Evolutionary conservation across 768 basidiomycete genomes (phyloP).

Genomic region (Pisolithus marmoratus): DNA sequence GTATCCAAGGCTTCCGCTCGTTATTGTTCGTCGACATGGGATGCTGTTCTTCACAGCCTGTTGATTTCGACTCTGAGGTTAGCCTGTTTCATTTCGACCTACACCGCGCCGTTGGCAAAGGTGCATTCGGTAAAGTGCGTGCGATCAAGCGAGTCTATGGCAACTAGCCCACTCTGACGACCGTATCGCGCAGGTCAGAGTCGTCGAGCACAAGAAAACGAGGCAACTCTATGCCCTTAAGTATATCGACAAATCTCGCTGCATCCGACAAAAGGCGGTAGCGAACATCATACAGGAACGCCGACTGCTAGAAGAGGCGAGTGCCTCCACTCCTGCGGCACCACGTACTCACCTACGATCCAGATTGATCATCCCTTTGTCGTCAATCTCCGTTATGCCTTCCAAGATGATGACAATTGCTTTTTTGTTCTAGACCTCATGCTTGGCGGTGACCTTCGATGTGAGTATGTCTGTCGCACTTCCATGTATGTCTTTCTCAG

Average conservation of each 20-base stretch:
- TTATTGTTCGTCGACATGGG: conserved; percentile 44
- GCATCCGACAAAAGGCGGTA: conserved; percentile 86
- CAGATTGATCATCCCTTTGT: conserved; percentile 88
- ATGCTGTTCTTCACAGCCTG: conserved; percentile 59
- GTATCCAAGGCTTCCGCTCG: conserved; percentile 15
- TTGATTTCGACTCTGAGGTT: conserved; percentile 80
- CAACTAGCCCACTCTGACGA: conserved; percentile 7
- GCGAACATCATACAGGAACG: conserved; percentile 94
- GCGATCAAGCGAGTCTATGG: neutral
- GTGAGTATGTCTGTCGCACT: conserved; percentile 40
- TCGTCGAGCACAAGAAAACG: conserved; percentile 92
- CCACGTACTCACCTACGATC: conserved; percentile 2
- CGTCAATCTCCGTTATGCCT: conserved; percentile 89
- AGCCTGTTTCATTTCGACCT: conserved; percentile 97
- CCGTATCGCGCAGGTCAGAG: conserved; percentile 63
- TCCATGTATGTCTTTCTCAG: neutral
- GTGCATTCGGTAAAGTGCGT: conserved; percentile 93
- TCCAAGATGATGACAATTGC: conserved; percentile 96
- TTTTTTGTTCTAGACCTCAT: conserved; percentile 97
- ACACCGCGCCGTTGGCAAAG: conserved; percentile 91
- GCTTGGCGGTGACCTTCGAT: conserved; percentile 91
- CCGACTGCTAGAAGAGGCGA: conserved; percentile 84
- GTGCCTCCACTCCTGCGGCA: conserved; percentile 2
- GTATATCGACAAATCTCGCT: conserved; percentile 94
- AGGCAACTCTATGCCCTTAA: conserved; percentile 94